A percentile compares a stretch with the other conserved stretches of the same genome.
phyloP scores from a whole-genome alignment of 306 rosid species.

The Cicer yamashitae region DNA sequence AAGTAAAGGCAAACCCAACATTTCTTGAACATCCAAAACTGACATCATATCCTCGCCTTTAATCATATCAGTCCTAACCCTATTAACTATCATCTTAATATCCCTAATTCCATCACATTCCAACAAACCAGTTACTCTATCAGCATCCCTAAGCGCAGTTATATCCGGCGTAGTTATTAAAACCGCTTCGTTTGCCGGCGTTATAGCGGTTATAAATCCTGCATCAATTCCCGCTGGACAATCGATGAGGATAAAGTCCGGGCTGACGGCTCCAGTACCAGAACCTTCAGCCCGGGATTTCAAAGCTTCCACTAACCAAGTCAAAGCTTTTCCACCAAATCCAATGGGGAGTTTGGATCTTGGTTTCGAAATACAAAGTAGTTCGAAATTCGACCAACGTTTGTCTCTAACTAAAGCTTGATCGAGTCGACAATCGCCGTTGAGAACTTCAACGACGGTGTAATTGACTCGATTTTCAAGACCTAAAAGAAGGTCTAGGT shows the following conservation, averaged over 20 bases:
- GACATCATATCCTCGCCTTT: conserved; percentile 99
- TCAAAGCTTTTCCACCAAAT: conserved; percentile 88
- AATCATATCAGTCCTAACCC: conserved; percentile 96
- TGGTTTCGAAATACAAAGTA: conserved; percentile 94
- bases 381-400: conserved; percentile 94
- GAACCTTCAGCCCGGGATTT: conserved; percentile 57
- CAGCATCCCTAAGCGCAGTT: conserved; percentile 89
- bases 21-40: conserved; percentile 93
- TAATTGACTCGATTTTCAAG: conserved; percentile 97
- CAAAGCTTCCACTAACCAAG: conserved; percentile 90
- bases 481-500: conserved; percentile 95
- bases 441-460: conserved; percentile 90
- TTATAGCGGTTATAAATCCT: conserved; percentile 93
- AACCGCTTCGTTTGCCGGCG: conserved; percentile 94
- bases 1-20: conserved; percentile 85
- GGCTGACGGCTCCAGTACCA: conserved; percentile 47
- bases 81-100: conserved; percentile 93
- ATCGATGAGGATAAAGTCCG: conserved; percentile 85
- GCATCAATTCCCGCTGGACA: conserved; percentile 99
- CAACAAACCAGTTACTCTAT: conserved; percentile 82
- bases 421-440: conserved; percentile 95
- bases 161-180: conserved; percentile 93
- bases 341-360: conserved; percentile 89
- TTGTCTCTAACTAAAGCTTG: conserved; percentile 92
- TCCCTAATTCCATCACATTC: conserved; percentile 97